These are phyloP conservation scores for Cladorrhinum samala DNA, from an alignment of 495 filamentous ascomycete genomes.

Conservation along the genomic window DNA sequence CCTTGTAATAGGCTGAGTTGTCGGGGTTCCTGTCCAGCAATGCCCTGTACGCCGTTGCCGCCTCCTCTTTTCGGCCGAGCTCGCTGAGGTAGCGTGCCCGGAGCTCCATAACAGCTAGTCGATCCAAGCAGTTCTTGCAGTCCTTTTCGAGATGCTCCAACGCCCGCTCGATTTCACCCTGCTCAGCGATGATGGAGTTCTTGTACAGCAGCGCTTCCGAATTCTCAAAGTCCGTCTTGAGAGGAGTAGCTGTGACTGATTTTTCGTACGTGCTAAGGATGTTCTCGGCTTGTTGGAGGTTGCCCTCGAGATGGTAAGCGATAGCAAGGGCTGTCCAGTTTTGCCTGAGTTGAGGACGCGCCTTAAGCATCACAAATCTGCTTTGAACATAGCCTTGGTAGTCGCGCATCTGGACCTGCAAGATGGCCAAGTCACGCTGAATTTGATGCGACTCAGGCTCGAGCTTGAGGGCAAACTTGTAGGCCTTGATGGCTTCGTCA, in stretches of 20 bases:
- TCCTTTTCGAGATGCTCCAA: slow-evolving; percentile 79
- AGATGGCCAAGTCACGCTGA: slow-evolving; percentile 82
- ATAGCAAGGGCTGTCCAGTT: slow-evolving; percentile 97
- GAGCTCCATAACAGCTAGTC: slow-evolving; percentile 83
- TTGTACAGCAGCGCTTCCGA: slow-evolving; percentile 96
- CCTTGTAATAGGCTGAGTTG: slow-evolving; percentile 77
- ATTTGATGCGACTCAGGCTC: slow-evolving; percentile 93
- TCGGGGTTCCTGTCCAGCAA: slow-evolving; percentile 85
- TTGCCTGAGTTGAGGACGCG: slow-evolving; percentile 68
- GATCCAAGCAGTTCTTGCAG: slow-evolving; percentile 71
- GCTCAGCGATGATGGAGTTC: slow-evolving; percentile 88
- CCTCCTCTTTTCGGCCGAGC: slow-evolving; percentile 73
- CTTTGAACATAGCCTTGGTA: slow-evolving; percentile 90
- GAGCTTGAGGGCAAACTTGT: slow-evolving; percentile 85
- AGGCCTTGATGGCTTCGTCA: slow-evolving; percentile 97
- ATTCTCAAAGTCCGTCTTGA: slow-evolving; percentile 76
- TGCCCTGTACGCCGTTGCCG: slow-evolving; percentile 69
- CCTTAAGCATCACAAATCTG: slow-evolving; percentile 74
- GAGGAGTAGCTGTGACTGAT: slow-evolving; percentile 70
- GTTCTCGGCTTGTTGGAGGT: slow-evolving; percentile 79
- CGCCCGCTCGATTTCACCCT: slow-evolving; percentile 69
- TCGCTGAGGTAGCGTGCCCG: slow-evolving; percentile 78
- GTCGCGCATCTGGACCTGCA: slow-evolving; percentile 96
- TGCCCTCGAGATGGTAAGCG: slow-evolving; percentile 81
- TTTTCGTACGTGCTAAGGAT: slow-evolving; percentile 89